Evolutionary conservation across 345 rosid species (phyloP).

Genomic region (Atalantia buxifolia): DNA sequence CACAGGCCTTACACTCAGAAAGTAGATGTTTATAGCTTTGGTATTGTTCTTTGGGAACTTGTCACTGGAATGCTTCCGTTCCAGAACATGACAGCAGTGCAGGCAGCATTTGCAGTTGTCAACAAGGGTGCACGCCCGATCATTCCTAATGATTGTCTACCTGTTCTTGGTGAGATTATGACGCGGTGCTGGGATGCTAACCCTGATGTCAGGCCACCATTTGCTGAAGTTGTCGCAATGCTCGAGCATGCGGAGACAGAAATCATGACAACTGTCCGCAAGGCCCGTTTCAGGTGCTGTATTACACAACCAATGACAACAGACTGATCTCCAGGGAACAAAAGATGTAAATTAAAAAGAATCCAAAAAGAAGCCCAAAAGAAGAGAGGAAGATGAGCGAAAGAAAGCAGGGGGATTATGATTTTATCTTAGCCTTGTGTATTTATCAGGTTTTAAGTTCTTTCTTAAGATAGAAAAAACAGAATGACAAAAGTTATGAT

Average conservation of each 20-base stretch:
- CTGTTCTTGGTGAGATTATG: slow-evolving; percentile 36
- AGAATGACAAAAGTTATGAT: neutral
- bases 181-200: slow-evolving; percentile 41
- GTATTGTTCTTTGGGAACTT: slow-evolving; percentile 50
- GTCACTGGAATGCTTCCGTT: slow-evolving; percentile 39
- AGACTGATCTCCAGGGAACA: slow-evolving; percentile 17
- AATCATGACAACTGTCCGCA: slow-evolving; percentile 37
- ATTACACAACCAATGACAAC: slow-evolving; percentile 36
- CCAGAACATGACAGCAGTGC: slow-evolving; percentile 47
- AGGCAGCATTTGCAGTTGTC: slow-evolving; percentile 48
- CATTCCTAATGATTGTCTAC: slow-evolving; percentile 34
- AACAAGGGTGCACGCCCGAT: slow-evolving; percentile 37
- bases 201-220: slow-evolving; percentile 39
- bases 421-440: neutral
- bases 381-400: neutral
- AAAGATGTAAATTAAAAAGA: slow-evolving; percentile 8
- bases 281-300: slow-evolving; percentile 51
- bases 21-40: slow-evolving; percentile 50
- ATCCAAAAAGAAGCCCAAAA: neutral
- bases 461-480: slow-evolving; percentile 6
- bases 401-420: neutral
- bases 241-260: slow-evolving; percentile 35
- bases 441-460: slow-evolving; percentile 13
- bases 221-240: slow-evolving; percentile 34
- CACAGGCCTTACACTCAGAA: slow-evolving; percentile 44